Evolutionary conservation across 139 green algal species (phyloP).

Genomic region (Micromonas commoda): DNA sequence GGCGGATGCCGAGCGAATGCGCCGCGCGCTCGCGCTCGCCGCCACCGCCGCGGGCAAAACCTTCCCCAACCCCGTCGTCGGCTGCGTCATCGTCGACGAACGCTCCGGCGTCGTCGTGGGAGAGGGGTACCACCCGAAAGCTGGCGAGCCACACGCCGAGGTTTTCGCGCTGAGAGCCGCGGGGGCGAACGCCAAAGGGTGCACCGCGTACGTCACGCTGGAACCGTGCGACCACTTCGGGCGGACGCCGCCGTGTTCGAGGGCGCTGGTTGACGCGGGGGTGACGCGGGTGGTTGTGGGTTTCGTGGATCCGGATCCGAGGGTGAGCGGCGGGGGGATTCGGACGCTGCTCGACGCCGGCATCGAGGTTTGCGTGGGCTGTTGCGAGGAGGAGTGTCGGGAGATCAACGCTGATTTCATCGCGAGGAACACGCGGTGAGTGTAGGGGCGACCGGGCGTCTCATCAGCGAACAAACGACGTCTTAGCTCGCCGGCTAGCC

Average conservation of each 20-base stretch:
- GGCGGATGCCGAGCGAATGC: conserved; percentile 55
- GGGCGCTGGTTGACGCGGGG: conserved; percentile 73
- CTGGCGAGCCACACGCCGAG: conserved; percentile 93
- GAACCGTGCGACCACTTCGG: conserved; percentile 97
- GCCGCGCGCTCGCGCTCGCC: conserved; percentile 61
- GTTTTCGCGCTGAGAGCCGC: conserved; percentile 88
- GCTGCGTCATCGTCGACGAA: conserved; percentile 84
- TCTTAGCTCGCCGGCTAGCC: too few species aligned
- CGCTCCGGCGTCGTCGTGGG: conserved; percentile 70
- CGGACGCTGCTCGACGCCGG: conserved; percentile 36
- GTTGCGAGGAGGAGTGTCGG: conserved; percentile 35
- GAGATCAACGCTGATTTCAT: conserved; percentile 39
- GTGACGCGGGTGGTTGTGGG: conserved; percentile 51
- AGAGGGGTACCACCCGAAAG: conserved; percentile 89
- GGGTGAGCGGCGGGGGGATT: conserved; percentile 42
- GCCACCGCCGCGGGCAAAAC: conserved; percentile 66
- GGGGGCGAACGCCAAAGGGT: conserved; percentile 46
- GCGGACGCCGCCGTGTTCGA: conserved; percentile 84
- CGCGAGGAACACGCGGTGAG: not conserved
- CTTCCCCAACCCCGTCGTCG: conserved; percentile 89
- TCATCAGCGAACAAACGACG: too few species aligned
- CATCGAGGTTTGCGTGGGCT: conserved; percentile 43
- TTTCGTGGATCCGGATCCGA: conserved; percentile 39
- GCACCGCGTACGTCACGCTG: conserved; percentile 96
- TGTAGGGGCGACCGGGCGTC: too few species aligned